phyloP scores from a whole-genome alignment of 139 green algal genomes.

The Micractinium sp. region DNA sequence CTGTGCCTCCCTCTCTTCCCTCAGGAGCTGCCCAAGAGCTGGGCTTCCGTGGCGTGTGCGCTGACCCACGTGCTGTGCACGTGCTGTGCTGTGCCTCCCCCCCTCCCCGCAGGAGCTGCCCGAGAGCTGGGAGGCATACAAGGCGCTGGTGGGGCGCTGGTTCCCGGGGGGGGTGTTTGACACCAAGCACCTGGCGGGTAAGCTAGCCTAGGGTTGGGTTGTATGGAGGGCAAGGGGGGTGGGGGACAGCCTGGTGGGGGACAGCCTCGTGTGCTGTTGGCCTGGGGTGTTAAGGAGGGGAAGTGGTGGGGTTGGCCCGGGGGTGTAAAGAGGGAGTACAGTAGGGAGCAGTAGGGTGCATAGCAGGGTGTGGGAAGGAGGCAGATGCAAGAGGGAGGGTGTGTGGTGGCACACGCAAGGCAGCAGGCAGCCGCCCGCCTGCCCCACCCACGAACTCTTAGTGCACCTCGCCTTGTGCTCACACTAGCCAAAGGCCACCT shows the following conservation, averaged over 20 bases:
- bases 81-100: not conserved
- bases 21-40: not conserved
- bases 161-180: conserved; percentile 79
- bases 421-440: too few relatives aligned
- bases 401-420: too few relatives aligned
- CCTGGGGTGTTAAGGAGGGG: not conserved
- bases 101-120: conserved; percentile 46
- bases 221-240: too few relatives aligned
- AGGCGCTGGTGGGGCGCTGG: conserved; percentile 53
- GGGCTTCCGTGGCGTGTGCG: too few relatives aligned
- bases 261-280: not conserved
- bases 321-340: not conserved
- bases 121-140: conserved; percentile 65
- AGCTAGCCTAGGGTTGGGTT: not conserved
- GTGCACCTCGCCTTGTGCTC: too few relatives aligned
- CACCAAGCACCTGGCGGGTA: conserved; percentile 69
- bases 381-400: too few relatives aligned
- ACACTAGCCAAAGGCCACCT: not conserved
- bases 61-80: not conserved
- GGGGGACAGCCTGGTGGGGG: not conserved
- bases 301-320: not conserved
- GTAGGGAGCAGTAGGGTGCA: not conserved
- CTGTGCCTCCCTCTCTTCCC: not conserved
- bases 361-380: too few relatives aligned
- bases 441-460: not conserved